Evolutionary conservation across 371 early-diverging fungal genomes (phyloP).

Genomic region (Mortierella sp.): DNA sequence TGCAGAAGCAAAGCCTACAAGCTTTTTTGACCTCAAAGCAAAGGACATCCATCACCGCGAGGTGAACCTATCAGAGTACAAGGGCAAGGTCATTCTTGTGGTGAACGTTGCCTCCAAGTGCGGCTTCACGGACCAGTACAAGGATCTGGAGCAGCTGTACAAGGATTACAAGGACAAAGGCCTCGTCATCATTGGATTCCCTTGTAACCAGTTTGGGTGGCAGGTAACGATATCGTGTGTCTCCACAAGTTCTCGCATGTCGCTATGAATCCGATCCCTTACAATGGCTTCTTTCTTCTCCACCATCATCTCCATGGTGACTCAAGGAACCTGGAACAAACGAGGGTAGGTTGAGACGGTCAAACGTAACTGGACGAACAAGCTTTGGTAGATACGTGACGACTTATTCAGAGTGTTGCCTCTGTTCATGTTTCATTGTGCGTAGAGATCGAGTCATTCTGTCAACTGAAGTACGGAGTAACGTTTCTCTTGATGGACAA

Average conservation of each 20-base stretch:
- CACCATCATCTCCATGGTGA: not conserved
- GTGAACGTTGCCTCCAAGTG: constrained; percentile 98
- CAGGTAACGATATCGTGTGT: constrained; percentile 69
- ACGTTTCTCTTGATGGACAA: constrained; percentile 88
- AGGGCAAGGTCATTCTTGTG: constrained; percentile 84
- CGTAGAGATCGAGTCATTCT: constrained; percentile 75
- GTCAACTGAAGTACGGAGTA: constrained; percentile 74
- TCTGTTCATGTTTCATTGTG: not conserved
- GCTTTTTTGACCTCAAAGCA: constrained; percentile 65
- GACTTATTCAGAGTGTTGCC: not conserved
- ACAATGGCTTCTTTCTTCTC: not conserved
- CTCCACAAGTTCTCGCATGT: no score
- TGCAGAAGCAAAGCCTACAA: constrained; percentile 4
- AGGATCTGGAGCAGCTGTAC: constrained; percentile 83
- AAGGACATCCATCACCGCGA: constrained; percentile 61
- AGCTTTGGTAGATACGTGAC: no score
- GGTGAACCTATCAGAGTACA: constrained; percentile 58
- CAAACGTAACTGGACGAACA: no score
- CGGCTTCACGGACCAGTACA: constrained; percentile 92
- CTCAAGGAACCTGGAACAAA: constrained; percentile 66
- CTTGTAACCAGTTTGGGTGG: constrained; percentile 88
- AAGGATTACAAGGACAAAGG: constrained; percentile 84
- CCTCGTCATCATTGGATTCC: constrained; percentile 83
- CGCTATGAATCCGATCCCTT: not conserved
- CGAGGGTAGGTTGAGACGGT: constrained; percentile 45